Evolutionary conservation across 129 eudicot species (phyloP).

Genomic region (Pittosporum tobira): DNA sequence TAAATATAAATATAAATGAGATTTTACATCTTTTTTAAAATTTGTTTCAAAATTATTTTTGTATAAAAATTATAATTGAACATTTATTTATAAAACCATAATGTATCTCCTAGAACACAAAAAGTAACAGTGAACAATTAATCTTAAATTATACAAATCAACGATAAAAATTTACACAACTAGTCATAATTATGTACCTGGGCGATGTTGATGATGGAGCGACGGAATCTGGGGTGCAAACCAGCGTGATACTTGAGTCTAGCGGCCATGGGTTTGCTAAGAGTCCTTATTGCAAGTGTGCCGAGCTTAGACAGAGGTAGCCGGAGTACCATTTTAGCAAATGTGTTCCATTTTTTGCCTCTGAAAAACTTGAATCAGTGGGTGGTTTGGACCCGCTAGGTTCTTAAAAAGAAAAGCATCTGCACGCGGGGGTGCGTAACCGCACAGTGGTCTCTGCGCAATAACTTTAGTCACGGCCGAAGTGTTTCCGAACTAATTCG

Average conservation of each 20-base stretch:
- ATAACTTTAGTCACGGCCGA: too few relatives aligned
- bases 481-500: too few relatives aligned
- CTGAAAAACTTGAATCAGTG: neutral
- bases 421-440: neutral
- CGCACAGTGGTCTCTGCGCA: too few relatives aligned
- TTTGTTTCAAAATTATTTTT: too few relatives aligned
- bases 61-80: too few relatives aligned
- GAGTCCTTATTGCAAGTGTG: slow-evolving; percentile 62
- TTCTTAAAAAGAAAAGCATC: slow-evolving; percentile 27
- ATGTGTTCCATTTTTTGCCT: slow-evolving; percentile 12
- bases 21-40: too few relatives aligned
- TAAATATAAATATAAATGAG: too few relatives aligned
- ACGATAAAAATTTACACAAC: neutral
- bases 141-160: neutral
- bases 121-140: too few relatives aligned
- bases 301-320: slow-evolving; percentile 76
- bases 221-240: slow-evolving; percentile 65
- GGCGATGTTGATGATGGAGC: slow-evolving; percentile 58
- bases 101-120: too few relatives aligned
- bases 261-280: slow-evolving; percentile 82
- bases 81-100: too few relatives aligned
- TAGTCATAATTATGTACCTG: slow-evolving; percentile 36
- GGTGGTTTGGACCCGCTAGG: neutral
- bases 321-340: slow-evolving; percentile 55
- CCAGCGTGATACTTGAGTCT: slow-evolving; percentile 69